These are phyloP conservation scores for Lasiosphaeria miniovina DNA, from an alignment of 495 filamentous ascomycete species.

Conservation along the genomic window DNA sequence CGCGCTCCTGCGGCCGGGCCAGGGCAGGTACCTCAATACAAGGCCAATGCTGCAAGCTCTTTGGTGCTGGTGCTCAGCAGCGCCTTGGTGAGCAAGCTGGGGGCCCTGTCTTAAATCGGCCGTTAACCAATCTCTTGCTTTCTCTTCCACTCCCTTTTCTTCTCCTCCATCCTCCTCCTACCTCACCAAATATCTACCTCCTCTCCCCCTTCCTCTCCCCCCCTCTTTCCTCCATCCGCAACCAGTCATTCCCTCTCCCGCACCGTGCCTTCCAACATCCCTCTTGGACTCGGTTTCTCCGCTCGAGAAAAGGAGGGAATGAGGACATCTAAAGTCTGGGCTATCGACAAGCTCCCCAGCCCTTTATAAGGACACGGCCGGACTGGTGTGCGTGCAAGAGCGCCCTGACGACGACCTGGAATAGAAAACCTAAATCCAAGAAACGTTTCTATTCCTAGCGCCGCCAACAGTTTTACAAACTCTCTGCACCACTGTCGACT, in stretches of 20 bases:
- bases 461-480: conserved; percentile 5
- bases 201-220: conserved; percentile 48
- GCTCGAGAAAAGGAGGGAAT: conserved; percentile 40
- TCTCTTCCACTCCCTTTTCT: conserved; percentile 53
- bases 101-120: conserved; percentile 51
- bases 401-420: conserved; percentile 3
- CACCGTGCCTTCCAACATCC: conserved; percentile 45
- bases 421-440: conserved; percentile 7
- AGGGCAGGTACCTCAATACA: conserved; percentile 28
- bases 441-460: conserved; percentile 13
- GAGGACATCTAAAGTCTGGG: conserved; percentile 38
- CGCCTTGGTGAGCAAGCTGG: conserved; percentile 28
- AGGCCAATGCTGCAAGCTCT: conserved; percentile 29
- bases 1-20: conserved; percentile 26
- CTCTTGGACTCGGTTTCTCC: conserved; percentile 33
- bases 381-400: conserved; percentile 22
- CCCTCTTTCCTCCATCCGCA: conserved; percentile 53
- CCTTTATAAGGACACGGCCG: conserved; percentile 31
- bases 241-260: conserved; percentile 51
- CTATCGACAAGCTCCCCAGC: conserved; percentile 29
- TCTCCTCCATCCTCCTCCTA: conserved; percentile 55
- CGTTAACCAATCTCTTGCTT: conserved; percentile 45
- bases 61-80: conserved; percentile 30
- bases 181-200: conserved; percentile 55
- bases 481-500: conserved; percentile 17